These are phyloP conservation scores for Pyrrhoderma noxium DNA, from an alignment of 1,284 basidiomycete species.

Conservation along the genomic window DNA sequence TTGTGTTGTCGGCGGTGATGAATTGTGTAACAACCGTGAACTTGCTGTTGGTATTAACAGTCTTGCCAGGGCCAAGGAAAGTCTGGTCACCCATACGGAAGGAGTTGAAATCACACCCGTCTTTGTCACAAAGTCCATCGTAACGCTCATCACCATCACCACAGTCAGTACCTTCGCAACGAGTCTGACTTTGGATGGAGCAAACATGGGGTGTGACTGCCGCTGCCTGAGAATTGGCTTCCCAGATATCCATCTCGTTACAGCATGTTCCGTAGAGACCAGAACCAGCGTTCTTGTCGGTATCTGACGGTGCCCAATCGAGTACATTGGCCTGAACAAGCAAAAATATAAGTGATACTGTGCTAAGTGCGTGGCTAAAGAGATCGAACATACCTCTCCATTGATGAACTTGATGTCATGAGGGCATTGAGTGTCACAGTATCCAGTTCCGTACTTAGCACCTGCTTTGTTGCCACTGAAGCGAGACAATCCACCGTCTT, in stretches of 20 bases:
- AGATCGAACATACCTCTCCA: conserved; percentile 30
- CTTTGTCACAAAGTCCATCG: conserved; percentile 41
- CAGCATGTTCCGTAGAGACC: conserved; percentile 44
- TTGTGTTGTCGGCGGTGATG: conserved; percentile 39
- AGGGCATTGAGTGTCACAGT: conserved; percentile 31
- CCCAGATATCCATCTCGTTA: conserved; percentile 52
- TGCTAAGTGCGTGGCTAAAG: not conserved
- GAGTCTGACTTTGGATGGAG: conserved; percentile 32
- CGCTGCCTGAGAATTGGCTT: conserved; percentile 42
- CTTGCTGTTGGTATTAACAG: conserved; percentile 39
- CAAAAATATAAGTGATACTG: conserved; percentile 8
- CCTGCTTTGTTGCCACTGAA: conserved; percentile 23
- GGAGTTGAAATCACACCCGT: conserved; percentile 52
- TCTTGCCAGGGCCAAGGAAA: conserved; percentile 41
- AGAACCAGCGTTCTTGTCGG: conserved; percentile 37
- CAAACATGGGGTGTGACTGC: conserved; percentile 45
- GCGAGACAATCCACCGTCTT: conserved; percentile 21
- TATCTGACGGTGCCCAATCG: conserved; percentile 35
- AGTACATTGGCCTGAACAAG: conserved; percentile 35
- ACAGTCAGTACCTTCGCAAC: conserved; percentile 36
- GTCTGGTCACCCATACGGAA: conserved; percentile 42
- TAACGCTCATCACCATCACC: conserved; percentile 33
- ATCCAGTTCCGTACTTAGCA: conserved; percentile 28
- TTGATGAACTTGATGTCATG: conserved; percentile 31
- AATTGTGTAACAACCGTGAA: conserved; percentile 44